A percentile compares a stretch with the other conserved stretches of the same genome.
These are phyloP conservation scores for Xylariomycetidae sp. DNA, from an alignment of 2,329 filamentous ascomycete genomes.

Conservation along the genomic window DNA sequence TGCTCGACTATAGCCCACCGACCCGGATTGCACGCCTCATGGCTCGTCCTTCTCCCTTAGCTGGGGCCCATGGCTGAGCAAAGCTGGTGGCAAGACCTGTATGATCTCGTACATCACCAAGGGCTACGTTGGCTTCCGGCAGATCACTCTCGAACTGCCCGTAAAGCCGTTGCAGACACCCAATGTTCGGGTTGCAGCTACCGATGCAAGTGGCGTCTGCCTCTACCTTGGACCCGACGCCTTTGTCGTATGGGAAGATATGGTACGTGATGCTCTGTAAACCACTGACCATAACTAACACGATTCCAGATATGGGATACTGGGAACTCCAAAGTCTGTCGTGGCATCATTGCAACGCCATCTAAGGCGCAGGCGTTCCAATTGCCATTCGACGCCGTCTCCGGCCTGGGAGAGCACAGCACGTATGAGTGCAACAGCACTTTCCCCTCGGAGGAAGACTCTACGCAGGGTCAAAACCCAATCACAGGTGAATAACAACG, in stretches of 20 bases:
- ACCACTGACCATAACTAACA: neutral
- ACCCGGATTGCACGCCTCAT: constrained; percentile 44
- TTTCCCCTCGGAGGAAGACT: constrained; percentile 31
- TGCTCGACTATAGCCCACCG: constrained; percentile 20
- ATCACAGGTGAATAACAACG: constrained; percentile 34
- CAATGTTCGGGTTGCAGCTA: constrained; percentile 31
- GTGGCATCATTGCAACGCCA: constrained; percentile 50
- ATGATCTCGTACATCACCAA: constrained; percentile 44
- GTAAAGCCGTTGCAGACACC: constrained; percentile 32
- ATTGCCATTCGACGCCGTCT: constrained; percentile 33
- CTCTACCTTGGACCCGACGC: constrained; percentile 44
- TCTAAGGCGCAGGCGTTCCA: constrained; percentile 45
- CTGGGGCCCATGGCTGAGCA: constrained; percentile 48
- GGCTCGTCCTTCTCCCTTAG: constrained; percentile 45
- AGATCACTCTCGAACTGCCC: constrained; percentile 33
- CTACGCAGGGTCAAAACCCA: constrained; percentile 33
- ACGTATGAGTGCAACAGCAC: constrained; percentile 40
- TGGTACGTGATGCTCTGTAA: constrained; percentile 27
- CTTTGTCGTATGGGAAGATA: constrained; percentile 51
- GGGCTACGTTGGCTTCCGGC: constrained; percentile 51
- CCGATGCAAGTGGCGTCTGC: constrained; percentile 43
- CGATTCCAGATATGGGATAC: constrained; percentile 37
- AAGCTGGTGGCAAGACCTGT: constrained; percentile 29
- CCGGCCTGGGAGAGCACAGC: constrained; percentile 27
- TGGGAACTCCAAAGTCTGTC: constrained; percentile 32